Conservation (phyloP, 1,139 yeast genomes). For the Lodderomyces orthopsilosis region DNA sequence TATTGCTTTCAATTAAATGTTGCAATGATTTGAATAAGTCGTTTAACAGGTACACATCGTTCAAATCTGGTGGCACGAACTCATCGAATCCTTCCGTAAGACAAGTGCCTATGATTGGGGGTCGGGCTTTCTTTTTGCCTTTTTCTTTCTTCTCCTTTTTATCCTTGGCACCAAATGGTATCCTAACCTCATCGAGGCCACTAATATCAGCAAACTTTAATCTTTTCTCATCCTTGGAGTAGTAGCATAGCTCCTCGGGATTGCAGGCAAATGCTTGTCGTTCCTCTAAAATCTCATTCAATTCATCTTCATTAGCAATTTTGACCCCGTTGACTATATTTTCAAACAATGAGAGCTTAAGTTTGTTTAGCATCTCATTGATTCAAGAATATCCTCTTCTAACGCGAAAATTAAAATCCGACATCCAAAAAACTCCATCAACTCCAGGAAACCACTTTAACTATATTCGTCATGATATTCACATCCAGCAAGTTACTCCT, state of each 20-base stretch:
- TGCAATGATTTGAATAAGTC: conserved; percentile 18
- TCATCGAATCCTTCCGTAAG: conserved; percentile 19
- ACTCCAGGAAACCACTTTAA: background rate
- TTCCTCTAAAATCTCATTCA: background rate
- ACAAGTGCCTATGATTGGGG: conserved; percentile 20
- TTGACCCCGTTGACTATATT: conserved; percentile 5
- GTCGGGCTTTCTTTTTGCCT: conserved; percentile 1
- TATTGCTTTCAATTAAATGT: conserved; percentile 12
- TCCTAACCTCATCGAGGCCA: conserved; percentile 9
- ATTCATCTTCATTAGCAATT: conserved; percentile 3
- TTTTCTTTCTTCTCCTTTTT: conserved; percentile 7
- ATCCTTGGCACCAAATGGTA: conserved; percentile 2
- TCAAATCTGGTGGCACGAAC: conserved; percentile 13
- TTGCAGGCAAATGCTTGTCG: conserved; percentile 1
- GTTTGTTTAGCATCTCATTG: conserved; percentile 10
- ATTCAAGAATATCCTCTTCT: background rate
- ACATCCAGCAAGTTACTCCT: background rate
- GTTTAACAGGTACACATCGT: conserved; percentile 19
- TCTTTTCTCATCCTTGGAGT: conserved; percentile 7
- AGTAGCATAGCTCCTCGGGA: conserved; percentile 11
- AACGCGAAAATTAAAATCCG: background rate
- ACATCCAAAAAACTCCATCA: no score
- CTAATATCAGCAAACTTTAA: conserved; percentile 7
- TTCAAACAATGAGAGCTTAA: conserved; percentile 11
- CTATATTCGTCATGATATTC: background rate